phyloP scores from a whole-genome alignment of 345 rosid species.

The Hibiscus syriacus region DNA sequence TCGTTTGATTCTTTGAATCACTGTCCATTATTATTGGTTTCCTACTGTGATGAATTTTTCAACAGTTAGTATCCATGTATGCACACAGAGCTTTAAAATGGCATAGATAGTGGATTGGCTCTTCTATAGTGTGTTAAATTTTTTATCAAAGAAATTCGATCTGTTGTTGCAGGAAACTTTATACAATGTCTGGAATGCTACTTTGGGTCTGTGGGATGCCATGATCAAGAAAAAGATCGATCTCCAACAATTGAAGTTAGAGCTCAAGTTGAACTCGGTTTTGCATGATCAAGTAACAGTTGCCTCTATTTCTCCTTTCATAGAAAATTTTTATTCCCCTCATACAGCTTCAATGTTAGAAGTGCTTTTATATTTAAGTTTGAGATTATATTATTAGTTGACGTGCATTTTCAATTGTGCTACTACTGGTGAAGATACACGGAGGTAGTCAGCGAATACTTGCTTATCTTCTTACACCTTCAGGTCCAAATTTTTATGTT shows the following conservation, averaged over 20 bases:
- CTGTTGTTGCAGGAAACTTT: slow-evolving; percentile 57
- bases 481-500: not conserved
- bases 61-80: not conserved
- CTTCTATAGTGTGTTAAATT: not conserved
- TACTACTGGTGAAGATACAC: not conserved
- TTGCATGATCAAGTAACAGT: slow-evolving; percentile 58
- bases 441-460: not conserved
- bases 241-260: slow-evolving; percentile 63
- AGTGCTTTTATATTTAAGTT: slow-evolving; percentile 2
- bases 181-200: slow-evolving; percentile 61
- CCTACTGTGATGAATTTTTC: not conserved
- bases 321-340: not conserved
- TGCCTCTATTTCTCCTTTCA: slow-evolving; percentile 12
- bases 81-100: not conserved
- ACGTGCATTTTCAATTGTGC: not conserved
- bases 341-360: not conserved
- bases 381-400: not conserved
- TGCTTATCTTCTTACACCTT: not conserved
- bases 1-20: not conserved
- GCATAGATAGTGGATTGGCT: not conserved
- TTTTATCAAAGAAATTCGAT: slow-evolving; percentile 13
- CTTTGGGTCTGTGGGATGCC: slow-evolving; percentile 57
- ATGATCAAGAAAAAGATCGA: slow-evolving; percentile 57
- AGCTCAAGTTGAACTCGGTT: slow-evolving; percentile 65
- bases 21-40: not conserved